These are phyloP conservation scores for Cladosporium sp. DNA, from an alignment of 2,329 filamentous ascomycete species.

Conservation along the genomic window DNA sequence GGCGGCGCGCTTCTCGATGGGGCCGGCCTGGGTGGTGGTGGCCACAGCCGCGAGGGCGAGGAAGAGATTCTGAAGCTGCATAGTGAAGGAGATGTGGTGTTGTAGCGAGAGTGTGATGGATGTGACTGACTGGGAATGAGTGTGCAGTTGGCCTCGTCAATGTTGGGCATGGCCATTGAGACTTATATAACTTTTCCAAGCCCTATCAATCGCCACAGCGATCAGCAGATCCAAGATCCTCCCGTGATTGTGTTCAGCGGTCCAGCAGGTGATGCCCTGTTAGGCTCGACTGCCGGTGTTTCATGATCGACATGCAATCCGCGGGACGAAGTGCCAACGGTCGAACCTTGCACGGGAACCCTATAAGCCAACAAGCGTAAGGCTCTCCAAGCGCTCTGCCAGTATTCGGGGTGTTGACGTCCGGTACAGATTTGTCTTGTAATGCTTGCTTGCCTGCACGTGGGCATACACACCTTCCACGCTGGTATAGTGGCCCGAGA, in stretches of 20 bases:
- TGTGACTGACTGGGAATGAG: neutral
- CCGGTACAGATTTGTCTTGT: neutral
- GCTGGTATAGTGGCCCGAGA: neutral
- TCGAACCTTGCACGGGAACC: neutral
- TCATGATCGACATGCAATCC: neutral
- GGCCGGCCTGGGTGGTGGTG: neutral
- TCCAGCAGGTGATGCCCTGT: neutral
- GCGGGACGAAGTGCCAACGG: neutral
- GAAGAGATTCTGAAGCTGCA: conserved; percentile 4
- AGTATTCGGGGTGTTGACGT: neutral
- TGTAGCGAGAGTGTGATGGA: neutral
- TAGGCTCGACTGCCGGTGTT: neutral
- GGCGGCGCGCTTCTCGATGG: neutral
- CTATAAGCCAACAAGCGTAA: neutral
- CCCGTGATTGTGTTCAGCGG: neutral
- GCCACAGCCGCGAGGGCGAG: neutral
- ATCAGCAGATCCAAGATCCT: no score
- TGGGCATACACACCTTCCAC: neutral
- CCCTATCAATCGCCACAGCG: neutral
- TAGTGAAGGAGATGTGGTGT: neutral
- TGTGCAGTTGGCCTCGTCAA: neutral
- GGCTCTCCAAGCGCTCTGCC: neutral
- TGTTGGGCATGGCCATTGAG: neutral
- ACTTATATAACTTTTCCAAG: neutral
- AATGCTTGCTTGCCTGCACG: neutral